Conservation (phyloP, 352 stramenopile species). For the Phytophthora sp. region DNA sequence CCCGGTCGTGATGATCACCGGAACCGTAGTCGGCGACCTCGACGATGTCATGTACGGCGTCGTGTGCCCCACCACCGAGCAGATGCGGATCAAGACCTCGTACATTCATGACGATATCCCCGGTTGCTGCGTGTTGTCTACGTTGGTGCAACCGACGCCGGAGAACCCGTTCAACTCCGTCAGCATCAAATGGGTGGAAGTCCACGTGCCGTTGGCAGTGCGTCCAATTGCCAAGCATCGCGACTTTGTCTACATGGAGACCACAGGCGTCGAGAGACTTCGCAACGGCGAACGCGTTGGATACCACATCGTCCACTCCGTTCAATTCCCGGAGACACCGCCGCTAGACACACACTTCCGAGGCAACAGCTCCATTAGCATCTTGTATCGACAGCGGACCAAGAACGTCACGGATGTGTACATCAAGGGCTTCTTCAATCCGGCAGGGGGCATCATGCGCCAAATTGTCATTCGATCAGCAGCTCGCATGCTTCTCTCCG, state of each 20-base stretch:
- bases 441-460: conserved; percentile 41
- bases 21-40: conserved; percentile 34
- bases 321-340: conserved; percentile 53
- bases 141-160: conserved; percentile 32
- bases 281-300: conserved; percentile 48
- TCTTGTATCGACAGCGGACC: conserved; percentile 56
- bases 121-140: conserved; percentile 49
- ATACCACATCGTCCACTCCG: conserved; percentile 49
- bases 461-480: conserved; percentile 39
- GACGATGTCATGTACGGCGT: conserved; percentile 53
- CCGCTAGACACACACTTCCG: conserved; percentile 40
- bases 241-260: conserved; percentile 57
- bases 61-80: conserved; percentile 30
- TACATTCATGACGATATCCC: conserved; percentile 52
- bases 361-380: conserved; percentile 62
- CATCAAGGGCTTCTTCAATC: conserved; percentile 53
- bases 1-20: conserved; percentile 38
- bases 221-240: conserved; percentile 50
- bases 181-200: conserved; percentile 62
- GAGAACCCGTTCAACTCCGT: conserved; percentile 43
- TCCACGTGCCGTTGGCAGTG: conserved; percentile 32
- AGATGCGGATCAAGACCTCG: conserved; percentile 45
- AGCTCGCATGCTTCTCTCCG: conserved; percentile 37
- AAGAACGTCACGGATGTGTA: conserved; percentile 61
- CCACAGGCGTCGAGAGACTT: conserved; percentile 41